Evolutionary conservation across 1,284 basidiomycete genomes (phyloP), one percentile per base, ranked within the genome.

Genomic region (Boletus semigastroideus): DNA sequence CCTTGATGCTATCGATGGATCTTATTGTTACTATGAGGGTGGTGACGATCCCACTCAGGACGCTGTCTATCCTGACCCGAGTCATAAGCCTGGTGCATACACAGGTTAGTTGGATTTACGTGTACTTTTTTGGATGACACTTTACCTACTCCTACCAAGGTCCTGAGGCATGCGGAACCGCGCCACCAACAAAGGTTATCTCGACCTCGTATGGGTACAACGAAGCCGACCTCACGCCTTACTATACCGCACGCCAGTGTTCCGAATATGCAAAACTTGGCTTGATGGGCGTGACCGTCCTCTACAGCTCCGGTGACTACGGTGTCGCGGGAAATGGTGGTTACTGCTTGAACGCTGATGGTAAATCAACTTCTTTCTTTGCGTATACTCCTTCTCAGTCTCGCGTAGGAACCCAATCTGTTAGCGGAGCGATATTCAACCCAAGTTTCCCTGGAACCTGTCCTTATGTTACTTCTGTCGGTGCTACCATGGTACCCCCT

Each of bases 221-320:
- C 36, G 77, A 77, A 57, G 74, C 72, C 3, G 71, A 72, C 42
- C 62, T 76, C 14, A 68, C 75, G 0, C 62, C 65, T 0, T 65
- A 63, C 36, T 78, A 78, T 52, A 62, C 72, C 19, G 65, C 60
- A n/a, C 63, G 77, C 7, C 76, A 78, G 53, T 78, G 76, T 54
- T 62, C 69, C 14, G 77, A 79, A 54, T 78, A 78, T 51, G 77
- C 67, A 7, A 77, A 78, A 59, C 65, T 79, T 37, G 74, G 74
- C 19, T 59, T 77, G 12, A 67, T 73, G 68, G 77, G 75, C 38
- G 50, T 61, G 22, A 74, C 75, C 1, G 42, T 77, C 28, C 51
- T 77, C 17, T 51, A 36, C 33, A 44, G 41, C 19, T 52, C 51
- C 2, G 51, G 48, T 14, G 51, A 52, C 16, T 8, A 11, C 2